Evolutionary conservation across 2,329 filamentous ascomycete species (phyloP).

Genomic region (Botrytis fragariae): DNA sequence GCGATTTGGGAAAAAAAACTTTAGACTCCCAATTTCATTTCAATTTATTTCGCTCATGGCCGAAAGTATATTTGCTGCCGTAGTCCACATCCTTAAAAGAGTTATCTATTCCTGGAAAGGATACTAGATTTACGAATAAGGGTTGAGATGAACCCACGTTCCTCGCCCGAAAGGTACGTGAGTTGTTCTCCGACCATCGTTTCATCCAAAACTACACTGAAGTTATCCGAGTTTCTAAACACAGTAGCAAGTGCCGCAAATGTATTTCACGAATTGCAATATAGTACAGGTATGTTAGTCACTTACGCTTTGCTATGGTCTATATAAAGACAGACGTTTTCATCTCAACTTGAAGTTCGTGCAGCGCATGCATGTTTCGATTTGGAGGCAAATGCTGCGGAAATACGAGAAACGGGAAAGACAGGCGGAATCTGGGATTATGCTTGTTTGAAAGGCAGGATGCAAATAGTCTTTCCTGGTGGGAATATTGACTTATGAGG

Average conservation of each 20-base stretch:
- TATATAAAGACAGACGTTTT: not conserved
- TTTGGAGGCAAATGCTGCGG: not conserved
- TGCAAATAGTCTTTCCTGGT: not conserved
- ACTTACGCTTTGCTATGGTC: not conserved
- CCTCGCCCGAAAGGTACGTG: constrained; percentile 1
- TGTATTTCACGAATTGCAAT: not conserved
- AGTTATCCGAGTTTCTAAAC: not conserved
- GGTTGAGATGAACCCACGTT: not conserved
- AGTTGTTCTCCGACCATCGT: not conserved
- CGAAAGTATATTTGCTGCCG: constrained; percentile 2
- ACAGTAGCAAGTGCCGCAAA: not conserved
- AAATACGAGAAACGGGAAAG: not conserved
- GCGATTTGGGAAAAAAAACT: not conserved
- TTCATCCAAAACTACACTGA: not conserved
- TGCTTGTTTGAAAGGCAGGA: not conserved
- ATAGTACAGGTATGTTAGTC: not conserved
- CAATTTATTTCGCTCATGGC: constrained; percentile 6
- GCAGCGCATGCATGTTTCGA: not conserved
- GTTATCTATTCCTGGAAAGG: not conserved
- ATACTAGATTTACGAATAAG: not conserved
- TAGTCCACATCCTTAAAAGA: not conserved
- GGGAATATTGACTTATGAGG: not conserved
- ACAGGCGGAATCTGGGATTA: not conserved
- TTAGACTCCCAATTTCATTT: constrained; percentile 1
- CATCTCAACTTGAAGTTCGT: not conserved